Evolutionary conservation across 2,329 filamentous ascomycete species (phyloP).

Genomic region (Fusarium sp.): DNA sequence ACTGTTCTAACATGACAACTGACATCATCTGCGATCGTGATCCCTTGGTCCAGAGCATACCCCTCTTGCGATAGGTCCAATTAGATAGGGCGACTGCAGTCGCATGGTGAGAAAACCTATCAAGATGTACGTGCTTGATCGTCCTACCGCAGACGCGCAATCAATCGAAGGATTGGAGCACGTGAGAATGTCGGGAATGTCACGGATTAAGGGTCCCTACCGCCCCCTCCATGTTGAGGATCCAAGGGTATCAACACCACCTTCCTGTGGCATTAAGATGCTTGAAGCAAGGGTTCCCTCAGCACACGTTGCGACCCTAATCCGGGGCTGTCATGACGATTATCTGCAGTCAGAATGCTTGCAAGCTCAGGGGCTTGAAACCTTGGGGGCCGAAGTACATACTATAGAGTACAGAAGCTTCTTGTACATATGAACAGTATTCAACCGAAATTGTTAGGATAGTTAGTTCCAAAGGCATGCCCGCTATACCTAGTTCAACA

Average conservation of each 20-base stretch:
- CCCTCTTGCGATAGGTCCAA: conserved; percentile 8
- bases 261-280: not conserved
- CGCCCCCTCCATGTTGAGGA: conserved; percentile 16
- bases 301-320: not conserved
- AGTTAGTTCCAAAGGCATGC: not conserved
- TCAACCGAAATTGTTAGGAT: not conserved
- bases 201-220: conserved; percentile 30
- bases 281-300: conserved; percentile 14
- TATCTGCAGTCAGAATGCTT: not conserved
- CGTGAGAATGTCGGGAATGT: conserved; percentile 15
- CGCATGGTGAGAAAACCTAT: conserved; percentile 10
- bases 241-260: conserved; percentile 36
- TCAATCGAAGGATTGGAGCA: not conserved
- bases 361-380: not conserved
- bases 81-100: conserved; percentile 1
- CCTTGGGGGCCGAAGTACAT: not conserved
- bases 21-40: conserved; percentile 36
- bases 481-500: not conserved
- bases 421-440: not conserved
- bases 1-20: conserved; percentile 4
- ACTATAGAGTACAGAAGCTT: not conserved
- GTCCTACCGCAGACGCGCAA: not conserved
- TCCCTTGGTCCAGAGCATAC: not conserved
- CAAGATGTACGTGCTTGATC: conserved; percentile 3
- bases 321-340: not conserved